phyloP scores from a whole-genome alignment of 2,329 filamentous ascomycete genomes.

The Venturiaceae sp. region DNA sequence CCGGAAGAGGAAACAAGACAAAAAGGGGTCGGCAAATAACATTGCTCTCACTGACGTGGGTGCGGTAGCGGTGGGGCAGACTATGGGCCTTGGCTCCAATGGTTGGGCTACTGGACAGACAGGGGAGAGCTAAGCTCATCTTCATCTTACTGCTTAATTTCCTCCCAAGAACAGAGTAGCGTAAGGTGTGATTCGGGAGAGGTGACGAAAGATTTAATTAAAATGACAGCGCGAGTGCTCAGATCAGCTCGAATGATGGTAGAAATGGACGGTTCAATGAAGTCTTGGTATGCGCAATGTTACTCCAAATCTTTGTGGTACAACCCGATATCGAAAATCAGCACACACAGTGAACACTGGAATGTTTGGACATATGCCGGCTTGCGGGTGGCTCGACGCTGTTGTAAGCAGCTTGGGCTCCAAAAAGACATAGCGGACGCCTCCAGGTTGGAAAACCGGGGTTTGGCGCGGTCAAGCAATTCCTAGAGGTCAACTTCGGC shows the following conservation, averaged over 20 bases:
- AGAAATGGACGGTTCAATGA: not conserved
- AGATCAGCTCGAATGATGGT: not conserved
- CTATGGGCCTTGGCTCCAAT: not conserved
- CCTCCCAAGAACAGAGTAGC: not conserved
- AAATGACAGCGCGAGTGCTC: not conserved
- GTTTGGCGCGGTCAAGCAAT: not conserved
- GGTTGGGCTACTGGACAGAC: not conserved
- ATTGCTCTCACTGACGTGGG: not conserved
- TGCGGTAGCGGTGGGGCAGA: not conserved
- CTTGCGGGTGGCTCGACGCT: not conserved
- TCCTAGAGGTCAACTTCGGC: not conserved
- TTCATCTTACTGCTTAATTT: not conserved
- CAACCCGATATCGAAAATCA: too few species aligned
- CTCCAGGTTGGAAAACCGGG: not conserved
- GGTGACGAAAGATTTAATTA: not conserved
- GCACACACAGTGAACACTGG: not conserved
- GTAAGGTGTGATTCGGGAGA: not conserved
- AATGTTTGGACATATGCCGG: not conserved
- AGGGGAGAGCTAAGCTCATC: not conserved
- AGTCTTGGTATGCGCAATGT: not conserved
- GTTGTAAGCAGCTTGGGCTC: not conserved
- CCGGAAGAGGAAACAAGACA: not conserved
- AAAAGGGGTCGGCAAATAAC: not conserved
- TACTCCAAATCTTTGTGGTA: not conserved
- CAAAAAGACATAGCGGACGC: not conserved